phyloP scores from a whole-genome alignment of 2,329 filamentous ascomycete genomes.

The Allantophomopsis cytisporea region DNA sequence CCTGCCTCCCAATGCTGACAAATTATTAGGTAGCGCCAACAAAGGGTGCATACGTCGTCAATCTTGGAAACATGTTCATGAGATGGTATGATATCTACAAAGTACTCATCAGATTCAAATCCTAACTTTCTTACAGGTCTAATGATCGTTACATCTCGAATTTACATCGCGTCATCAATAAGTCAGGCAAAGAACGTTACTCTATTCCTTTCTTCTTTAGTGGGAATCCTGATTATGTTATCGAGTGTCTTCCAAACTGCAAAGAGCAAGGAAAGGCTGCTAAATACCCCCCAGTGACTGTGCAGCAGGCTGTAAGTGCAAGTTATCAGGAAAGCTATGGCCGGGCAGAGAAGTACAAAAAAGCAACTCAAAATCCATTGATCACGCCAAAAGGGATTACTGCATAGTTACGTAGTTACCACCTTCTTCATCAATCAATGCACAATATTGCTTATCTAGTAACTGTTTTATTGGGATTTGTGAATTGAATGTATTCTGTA shows the following conservation, averaged over 20 bases:
- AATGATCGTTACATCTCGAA: conserved; percentile 32
- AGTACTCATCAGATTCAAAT: conserved; percentile 18
- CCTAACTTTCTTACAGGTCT: conserved; percentile 10
- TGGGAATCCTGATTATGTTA: conserved; percentile 31
- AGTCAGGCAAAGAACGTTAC: conserved; percentile 30
- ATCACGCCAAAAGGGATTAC: no score
- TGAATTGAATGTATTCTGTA: no score
- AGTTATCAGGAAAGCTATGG: conserved; percentile 29
- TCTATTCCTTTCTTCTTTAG: conserved; percentile 37
- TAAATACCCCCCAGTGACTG: conserved; percentile 27
- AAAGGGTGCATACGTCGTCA: conserved; percentile 31
- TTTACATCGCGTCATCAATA: conserved; percentile 37
- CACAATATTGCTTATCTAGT: no score
- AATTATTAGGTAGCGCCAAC: conserved; percentile 20
- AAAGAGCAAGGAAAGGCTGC: conserved; percentile 18
- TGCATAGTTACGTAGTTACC: no score
- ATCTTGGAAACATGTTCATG: conserved; percentile 30
- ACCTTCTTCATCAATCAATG: no score
- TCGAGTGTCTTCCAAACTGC: conserved; percentile 27
- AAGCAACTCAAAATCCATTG: conserved; percentile 26
- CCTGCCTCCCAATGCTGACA: neutral
- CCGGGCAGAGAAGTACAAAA: conserved; percentile 24
- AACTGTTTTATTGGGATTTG: no score
- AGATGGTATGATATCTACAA: conserved; percentile 17
- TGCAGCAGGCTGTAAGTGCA: conserved; percentile 23